Evolutionary conservation across 2,329 filamentous ascomycete genomes (phyloP).

Genomic region (Calycina herbarum): DNA sequence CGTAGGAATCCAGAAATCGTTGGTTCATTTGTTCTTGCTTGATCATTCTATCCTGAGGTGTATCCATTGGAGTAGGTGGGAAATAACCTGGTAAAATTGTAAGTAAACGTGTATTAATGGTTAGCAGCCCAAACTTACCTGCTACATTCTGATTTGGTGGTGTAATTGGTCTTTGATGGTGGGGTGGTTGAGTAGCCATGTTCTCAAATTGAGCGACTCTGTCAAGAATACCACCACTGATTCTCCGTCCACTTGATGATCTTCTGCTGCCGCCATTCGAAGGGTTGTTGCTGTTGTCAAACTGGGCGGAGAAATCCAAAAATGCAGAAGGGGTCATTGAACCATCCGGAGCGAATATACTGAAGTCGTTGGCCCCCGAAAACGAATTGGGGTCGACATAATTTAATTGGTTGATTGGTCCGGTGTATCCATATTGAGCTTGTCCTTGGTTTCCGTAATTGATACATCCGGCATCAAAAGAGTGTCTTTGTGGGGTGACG

Average conservation of each 20-base stretch:
- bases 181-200: conserved; percentile 45
- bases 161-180: conserved; percentile 54
- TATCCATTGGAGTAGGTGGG: conserved; percentile 67
- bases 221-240: conserved; percentile 63
- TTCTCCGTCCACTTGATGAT: conserved; percentile 44
- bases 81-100: conserved; percentile 53
- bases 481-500: conserved; percentile 54
- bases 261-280: conserved; percentile 32
- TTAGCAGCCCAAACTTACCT: conserved; percentile 49
- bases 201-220: conserved; percentile 60
- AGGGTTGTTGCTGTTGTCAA: conserved; percentile 28
- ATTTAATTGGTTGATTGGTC: conserved; percentile 46
- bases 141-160: conserved; percentile 60
- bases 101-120: conserved; percentile 18
- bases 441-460: conserved; percentile 33
- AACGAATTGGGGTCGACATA: conserved; percentile 39
- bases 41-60: conserved; percentile 51
- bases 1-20: conserved; percentile 61
- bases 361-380: conserved; percentile 35
- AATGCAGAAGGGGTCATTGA: conserved; percentile 34
- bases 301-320: conserved; percentile 36
- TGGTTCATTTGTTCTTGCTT: conserved; percentile 39
- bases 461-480: conserved; percentile 49
- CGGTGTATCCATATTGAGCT: conserved; percentile 36
- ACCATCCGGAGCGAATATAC: conserved; percentile 32